These are phyloP conservation scores for Phytophthora kernoviae DNA, from an alignment of 352 stramenopile species.

Conservation along the genomic window DNA sequence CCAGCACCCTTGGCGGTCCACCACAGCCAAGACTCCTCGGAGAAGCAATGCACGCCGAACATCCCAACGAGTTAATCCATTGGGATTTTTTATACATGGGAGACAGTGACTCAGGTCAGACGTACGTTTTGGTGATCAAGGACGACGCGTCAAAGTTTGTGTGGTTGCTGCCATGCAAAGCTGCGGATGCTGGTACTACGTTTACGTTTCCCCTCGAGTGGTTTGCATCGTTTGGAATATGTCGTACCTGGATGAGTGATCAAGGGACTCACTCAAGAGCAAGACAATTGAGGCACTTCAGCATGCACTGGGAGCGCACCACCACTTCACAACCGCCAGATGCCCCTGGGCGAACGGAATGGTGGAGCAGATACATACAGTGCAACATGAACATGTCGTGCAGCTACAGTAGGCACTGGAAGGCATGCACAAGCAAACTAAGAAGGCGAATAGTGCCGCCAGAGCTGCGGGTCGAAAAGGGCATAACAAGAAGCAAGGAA, in stretches of 20 bases:
- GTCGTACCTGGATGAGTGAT: slow-evolving; percentile 10
- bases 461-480: background rate
- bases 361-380: slow-evolving; percentile 7
- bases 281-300: background rate
- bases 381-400: background rate
- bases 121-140: slow-evolving; percentile 34
- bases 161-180: slow-evolving; percentile 18
- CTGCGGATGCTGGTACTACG: background rate
- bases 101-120: background rate
- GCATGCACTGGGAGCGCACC: background rate
- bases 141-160: slow-evolving; percentile 15
- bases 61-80: slow-evolving; percentile 37
- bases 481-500: background rate
- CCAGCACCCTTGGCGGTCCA: background rate
- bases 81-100: slow-evolving; percentile 37
- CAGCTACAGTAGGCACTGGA: background rate
- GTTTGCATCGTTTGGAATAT: slow-evolving; percentile 28
- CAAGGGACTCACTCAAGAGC: slow-evolving; percentile 3
- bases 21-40: slow-evolving; percentile 13
- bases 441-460: background rate
- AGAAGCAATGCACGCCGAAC: slow-evolving; percentile 22
- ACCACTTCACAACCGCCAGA: slow-evolving; percentile 7
- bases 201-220: slow-evolving; percentile 13
- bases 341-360: slow-evolving; percentile 22
- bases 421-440: background rate